A percentile compares a stretch with the other conserved stretches of the same genome.
These are phyloP conservation scores for Chytriomyces hyalinus DNA, from an alignment of 192 early-diverging fungal genomes.

Conservation along the genomic window DNA sequence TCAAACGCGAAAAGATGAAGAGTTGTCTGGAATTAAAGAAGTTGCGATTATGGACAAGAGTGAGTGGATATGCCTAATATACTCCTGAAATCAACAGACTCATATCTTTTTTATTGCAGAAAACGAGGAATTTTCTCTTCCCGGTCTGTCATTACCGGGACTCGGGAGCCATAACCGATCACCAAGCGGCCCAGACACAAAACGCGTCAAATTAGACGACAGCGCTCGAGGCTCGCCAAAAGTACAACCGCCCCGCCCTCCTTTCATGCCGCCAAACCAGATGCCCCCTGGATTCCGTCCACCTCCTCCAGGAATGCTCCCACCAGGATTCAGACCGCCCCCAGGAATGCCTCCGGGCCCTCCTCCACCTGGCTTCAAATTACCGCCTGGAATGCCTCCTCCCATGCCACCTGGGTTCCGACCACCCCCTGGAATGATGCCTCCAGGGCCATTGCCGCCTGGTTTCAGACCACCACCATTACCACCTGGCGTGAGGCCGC, in stretches of 20 bases:
- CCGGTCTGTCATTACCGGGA: constrained; percentile 17
- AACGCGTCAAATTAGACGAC: constrained; percentile 26
- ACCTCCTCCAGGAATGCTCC: constrained; percentile 26
- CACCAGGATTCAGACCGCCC: constrained; percentile 34
- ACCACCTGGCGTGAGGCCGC: constrained; percentile 20
- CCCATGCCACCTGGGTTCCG: constrained; percentile 10
- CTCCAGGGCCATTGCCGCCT: constrained; percentile 7
- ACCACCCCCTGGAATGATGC: constrained; percentile 3
- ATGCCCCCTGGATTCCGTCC: constrained; percentile 32
- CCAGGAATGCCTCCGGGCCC: not conserved
- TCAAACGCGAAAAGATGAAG: constrained; percentile 41
- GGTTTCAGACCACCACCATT: not conserved
- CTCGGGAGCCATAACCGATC: constrained; percentile 4
- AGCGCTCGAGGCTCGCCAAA: not conserved
- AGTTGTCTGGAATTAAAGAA: constrained; percentile 40
- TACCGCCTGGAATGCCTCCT: constrained; percentile 21
- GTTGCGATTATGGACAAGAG: constrained; percentile 29
- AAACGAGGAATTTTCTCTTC: constrained; percentile 29
- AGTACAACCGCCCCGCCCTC: not conserved
- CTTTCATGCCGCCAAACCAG: constrained; percentile 1
- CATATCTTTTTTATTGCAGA: constrained; percentile 7
- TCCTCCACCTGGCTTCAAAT: not conserved
- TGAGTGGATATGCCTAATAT: not conserved
- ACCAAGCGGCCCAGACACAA: constrained; percentile 1
- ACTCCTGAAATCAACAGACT: not conserved